These are phyloP conservation scores for Aspergillus chevalieri DNA, from an alignment of 2,329 filamentous ascomycete genomes.

Conservation along the genomic window DNA sequence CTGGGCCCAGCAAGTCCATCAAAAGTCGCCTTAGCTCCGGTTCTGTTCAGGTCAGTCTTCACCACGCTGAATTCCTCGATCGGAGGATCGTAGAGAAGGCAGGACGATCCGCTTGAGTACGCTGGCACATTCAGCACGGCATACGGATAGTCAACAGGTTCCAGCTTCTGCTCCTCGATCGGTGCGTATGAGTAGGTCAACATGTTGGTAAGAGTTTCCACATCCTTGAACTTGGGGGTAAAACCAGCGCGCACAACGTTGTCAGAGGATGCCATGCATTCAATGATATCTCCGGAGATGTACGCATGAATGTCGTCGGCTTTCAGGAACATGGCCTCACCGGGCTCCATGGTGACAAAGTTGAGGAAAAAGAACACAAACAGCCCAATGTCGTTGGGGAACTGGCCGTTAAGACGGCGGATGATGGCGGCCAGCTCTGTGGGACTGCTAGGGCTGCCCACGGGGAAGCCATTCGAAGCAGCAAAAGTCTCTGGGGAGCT, in stretches of 20 bases:
- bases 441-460: constrained; percentile 31
- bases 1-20: constrained; percentile 82
- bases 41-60: constrained; percentile 64
- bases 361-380: constrained; percentile 98
- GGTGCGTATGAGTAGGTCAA: constrained; percentile 93
- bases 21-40: constrained; percentile 77
- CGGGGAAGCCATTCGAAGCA: constrained; percentile 34
- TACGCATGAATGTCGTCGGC: constrained; percentile 98
- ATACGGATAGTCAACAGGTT: constrained; percentile 77
- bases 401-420: constrained; percentile 69
- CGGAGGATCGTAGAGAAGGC: constrained; percentile 81
- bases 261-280: constrained; percentile 99
- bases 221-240: constrained; percentile 98
- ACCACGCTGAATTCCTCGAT: constrained; percentile 96
- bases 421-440: constrained; percentile 71
- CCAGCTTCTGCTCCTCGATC: constrained; percentile 91
- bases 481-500: constrained; percentile 68
- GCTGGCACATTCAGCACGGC: constrained; percentile 72
- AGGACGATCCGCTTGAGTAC: constrained; percentile 69
- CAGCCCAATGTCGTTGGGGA: constrained; percentile 82
- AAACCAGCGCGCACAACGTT: constrained; percentile 97
- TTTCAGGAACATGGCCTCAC: constrained; percentile 91
- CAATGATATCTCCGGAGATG: constrained; percentile 71
- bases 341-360: constrained; percentile 77
- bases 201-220: constrained; percentile 80